Evolutionary conservation across 1,284 basidiomycete genomes (phyloP).

Genomic region (Ustilago hordei): DNA sequence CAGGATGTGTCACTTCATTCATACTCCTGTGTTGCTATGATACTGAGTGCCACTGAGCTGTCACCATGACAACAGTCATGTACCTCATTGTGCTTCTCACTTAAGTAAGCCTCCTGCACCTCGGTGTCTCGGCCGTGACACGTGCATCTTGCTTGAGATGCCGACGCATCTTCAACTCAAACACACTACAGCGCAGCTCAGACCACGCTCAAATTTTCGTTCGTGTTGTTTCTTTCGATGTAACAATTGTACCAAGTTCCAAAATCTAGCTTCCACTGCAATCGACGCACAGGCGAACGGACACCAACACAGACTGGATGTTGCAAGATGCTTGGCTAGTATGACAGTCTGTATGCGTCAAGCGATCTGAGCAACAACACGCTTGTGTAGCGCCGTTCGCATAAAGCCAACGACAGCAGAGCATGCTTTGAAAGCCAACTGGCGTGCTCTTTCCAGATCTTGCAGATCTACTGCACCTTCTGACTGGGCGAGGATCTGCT

Average conservation of each 20-base stretch:
- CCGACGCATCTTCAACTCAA: too few relatives aligned
- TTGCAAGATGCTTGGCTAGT: neutral
- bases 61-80: too few relatives aligned
- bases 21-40: too few relatives aligned
- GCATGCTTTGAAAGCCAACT: constrained; percentile 29
- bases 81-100: too few relatives aligned
- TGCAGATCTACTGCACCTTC: constrained; percentile 37
- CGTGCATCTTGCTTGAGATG: too few relatives aligned
- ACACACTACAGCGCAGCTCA: constrained; percentile 5
- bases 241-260: neutral
- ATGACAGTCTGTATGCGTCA: constrained; percentile 2
- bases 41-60: too few relatives aligned
- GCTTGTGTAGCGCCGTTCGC: constrained; percentile 24
- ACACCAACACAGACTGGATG: neutral
- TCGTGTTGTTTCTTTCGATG: neutral
- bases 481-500: constrained; percentile 46
- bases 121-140: too few relatives aligned
- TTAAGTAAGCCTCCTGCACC: too few relatives aligned
- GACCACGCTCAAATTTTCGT: neutral
- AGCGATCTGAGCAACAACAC: constrained; percentile 16
- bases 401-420: constrained; percentile 29
- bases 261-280: too few relatives aligned
- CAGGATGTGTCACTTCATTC: too few relatives aligned
- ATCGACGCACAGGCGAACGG: neutral
- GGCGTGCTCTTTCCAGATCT: constrained; percentile 30